These are phyloP conservation scores for Saccharum hybrid DNA, from an alignment of 202 grass and related monocot species.

Conservation along the genomic window DNA sequence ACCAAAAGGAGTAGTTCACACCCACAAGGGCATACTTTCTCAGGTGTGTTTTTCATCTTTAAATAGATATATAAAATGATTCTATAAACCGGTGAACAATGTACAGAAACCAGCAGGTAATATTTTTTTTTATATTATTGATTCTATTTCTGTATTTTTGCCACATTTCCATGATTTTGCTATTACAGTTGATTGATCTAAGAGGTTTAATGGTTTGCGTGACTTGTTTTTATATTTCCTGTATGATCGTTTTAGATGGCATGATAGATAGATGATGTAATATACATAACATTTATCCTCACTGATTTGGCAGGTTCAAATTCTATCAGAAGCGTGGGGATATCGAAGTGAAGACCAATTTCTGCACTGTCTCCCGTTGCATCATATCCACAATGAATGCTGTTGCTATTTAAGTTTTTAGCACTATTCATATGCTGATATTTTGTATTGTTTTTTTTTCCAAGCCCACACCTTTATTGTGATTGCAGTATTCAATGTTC, in stretches of 20 bases:
- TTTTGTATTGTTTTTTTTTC: not conserved
- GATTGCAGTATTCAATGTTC: not conserved
- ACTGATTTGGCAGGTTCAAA: conserved; percentile 77
- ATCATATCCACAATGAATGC: conserved; percentile 80
- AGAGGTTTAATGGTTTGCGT: conserved; percentile 11
- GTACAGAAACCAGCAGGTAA: conserved; percentile 1
- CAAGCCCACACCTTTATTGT: conserved; percentile 9
- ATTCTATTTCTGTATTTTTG: conserved; percentile 29
- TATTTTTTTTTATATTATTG: conserved; percentile 18
- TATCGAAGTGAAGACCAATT: conserved; percentile 77
- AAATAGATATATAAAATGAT: conserved; percentile 3
- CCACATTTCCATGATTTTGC: conserved; percentile 14
- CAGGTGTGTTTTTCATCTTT: conserved; percentile 60
- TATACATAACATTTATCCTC: conserved; percentile 28
- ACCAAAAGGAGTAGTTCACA: conserved; percentile 96
- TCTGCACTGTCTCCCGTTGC: conserved; percentile 90
- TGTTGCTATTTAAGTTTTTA: conserved; percentile 35
- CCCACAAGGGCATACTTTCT: conserved; percentile 77
- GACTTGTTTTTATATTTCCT: conserved; percentile 28
- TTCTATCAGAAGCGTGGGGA: conserved; percentile 87
- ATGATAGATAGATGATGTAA: conserved; percentile 20
- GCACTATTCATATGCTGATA: not conserved
- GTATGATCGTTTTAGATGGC: conserved; percentile 19
- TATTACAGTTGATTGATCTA: conserved; percentile 31
- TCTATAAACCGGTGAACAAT: conserved; percentile 7